Conservation (phyloP, 805 yeast genomes). For the Saccharomycopsis schoenii region DNA sequence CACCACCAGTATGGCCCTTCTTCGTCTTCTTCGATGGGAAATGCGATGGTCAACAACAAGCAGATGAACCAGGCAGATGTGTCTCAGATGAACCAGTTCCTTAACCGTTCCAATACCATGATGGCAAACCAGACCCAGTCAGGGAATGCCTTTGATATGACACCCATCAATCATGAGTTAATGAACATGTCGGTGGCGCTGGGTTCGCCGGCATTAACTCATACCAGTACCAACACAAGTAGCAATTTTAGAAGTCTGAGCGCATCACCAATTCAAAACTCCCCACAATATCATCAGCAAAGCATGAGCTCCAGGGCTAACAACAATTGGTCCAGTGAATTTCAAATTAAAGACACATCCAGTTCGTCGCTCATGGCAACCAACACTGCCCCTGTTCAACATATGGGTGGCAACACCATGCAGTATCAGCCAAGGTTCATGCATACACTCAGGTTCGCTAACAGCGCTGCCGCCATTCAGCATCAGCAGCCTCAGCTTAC, state of each 20-base stretch:
- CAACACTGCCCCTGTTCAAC: not conserved
- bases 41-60: conserved; percentile 14
- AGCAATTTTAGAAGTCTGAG: not conserved
- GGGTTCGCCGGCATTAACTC: not conserved
- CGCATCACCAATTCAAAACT: not conserved
- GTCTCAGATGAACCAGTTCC: conserved; percentile 25
- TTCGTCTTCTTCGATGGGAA: not conserved
- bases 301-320: conserved; percentile 82
- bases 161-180: conserved; percentile 24
- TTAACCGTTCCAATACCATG: conserved; percentile 8
- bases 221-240: not conserved
- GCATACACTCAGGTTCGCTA: conserved; percentile 12
- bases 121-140: not conserved
- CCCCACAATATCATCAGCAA: conserved; percentile 62
- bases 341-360: not conserved
- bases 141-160: conserved; percentile 22
- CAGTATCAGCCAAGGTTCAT: conserved; percentile 16
- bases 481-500: conserved; percentile 6
- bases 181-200: conserved; percentile 8
- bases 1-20: not conserved
- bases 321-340: conserved; percentile 19
- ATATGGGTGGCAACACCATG: not conserved
- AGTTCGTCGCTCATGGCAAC: conserved; percentile 9
- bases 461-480: not conserved
- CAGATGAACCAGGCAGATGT: conserved; percentile 25